Base-by-base conservation (phyloP, 106 monocot species). In the Cymbidium sinense region DNA sequence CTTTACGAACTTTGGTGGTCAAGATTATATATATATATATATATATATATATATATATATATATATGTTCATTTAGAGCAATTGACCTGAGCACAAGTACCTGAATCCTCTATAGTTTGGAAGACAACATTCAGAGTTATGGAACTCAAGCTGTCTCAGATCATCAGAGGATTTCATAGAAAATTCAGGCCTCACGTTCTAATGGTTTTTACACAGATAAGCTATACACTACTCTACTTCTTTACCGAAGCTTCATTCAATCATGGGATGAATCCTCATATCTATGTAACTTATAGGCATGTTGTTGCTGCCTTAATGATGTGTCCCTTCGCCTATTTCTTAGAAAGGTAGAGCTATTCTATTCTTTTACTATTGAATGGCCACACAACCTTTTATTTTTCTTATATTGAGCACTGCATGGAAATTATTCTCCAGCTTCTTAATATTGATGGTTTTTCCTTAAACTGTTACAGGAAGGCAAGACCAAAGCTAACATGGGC, bases 221-320 rank as follows among this genome's bases (percentile, higher is more conserved):
- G 93, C 17, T 96, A 93, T 62, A 93, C 95, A 54, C 70, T 91
- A 39, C 81, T 93, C n/a, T 96, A 96, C 83, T 93, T 96, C 91
- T 80, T 96, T 71, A 89, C 91, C 1, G 93, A 96, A 83, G 93
- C 96, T 29, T 86, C 93, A 27, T 96, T 96, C 80, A 88, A 91
- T 76, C 61, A 76, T 23, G 96, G 96, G 18, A 70, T 96, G 82
- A 96, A 89, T 65, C 85, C 90, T 44, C 79, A 86, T 81, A 85
- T 96, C 50, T 93, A 87, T 82, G 61, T 93, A 64, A 96, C 96
- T 11, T 93, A 96, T 61, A 75, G 96, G 31, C 89, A 93, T 79
- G 74, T 87, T 20, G 83, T 89, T 34, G 87, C 83, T 7, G 81
- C 82, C 78, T 17, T 89, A 7, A 50, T 88, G 29, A 78, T 91